Percentiles rank a stretch among this genome's conserved stretches.
Conservation (phyloP, 805 yeast genomes). For the Kockiozyma suomiensis region DNA sequence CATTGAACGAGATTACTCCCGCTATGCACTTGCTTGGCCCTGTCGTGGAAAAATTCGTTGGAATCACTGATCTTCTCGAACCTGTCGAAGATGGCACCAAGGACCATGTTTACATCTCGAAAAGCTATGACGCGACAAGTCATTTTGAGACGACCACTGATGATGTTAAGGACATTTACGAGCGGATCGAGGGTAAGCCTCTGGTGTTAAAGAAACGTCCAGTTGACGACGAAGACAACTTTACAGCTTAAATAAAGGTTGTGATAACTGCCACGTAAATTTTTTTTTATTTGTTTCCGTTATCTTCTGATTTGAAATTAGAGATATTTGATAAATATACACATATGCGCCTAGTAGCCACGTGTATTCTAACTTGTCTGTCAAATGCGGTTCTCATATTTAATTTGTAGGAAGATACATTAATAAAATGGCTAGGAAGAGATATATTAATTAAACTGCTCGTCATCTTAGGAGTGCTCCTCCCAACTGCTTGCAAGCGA, state of each 20-base stretch:
- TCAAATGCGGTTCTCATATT: too few relatives aligned
- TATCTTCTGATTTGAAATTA: neutral
- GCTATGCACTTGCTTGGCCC: conserved; percentile 90
- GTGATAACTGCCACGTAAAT: too few relatives aligned
- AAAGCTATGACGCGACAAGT: conserved; percentile 89
- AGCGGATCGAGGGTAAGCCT: conserved; percentile 89
- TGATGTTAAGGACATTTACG: conserved; percentile 91
- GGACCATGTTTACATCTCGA: conserved; percentile 79
- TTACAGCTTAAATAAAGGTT: conserved; percentile 28
- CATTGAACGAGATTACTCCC: conserved; percentile 89
- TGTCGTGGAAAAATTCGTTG: conserved; percentile 82
- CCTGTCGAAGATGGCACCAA: conserved; percentile 81
- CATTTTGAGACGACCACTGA: conserved; percentile 97
- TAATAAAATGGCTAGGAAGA: too few relatives aligned
- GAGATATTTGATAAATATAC: neutral
- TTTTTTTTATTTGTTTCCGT: neutral
- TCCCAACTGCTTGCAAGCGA: too few relatives aligned
- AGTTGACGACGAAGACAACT: conserved; percentile 56
- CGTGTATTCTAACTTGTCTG: too few relatives aligned
- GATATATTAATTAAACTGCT: too few relatives aligned
- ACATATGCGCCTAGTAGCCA: too few relatives aligned
- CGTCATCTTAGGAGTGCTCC: too few relatives aligned
- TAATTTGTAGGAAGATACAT: too few relatives aligned
- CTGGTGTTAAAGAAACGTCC: conserved; percentile 80
- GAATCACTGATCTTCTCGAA: conserved; percentile 86